phyloP scores from a whole-genome alignment of 2,329 filamentous ascomycete genomes.

The Sporothrix variecibatus region DNA sequence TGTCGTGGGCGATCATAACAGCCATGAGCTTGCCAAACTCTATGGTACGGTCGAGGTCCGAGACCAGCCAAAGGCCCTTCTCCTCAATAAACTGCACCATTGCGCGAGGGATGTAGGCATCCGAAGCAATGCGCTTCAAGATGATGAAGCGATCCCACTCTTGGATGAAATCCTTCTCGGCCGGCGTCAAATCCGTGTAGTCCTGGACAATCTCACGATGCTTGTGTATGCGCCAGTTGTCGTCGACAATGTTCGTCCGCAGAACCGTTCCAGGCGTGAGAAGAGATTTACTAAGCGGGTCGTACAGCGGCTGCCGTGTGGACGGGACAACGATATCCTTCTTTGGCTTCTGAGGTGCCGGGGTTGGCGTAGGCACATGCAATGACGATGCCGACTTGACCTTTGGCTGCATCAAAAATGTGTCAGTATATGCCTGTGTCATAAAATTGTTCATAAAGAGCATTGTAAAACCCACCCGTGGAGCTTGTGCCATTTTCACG shows the following conservation, averaged over 20 bases:
- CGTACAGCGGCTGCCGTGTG: conserved; percentile 56
- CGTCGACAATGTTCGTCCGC: conserved; percentile 48
- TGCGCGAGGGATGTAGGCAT: conserved; percentile 53
- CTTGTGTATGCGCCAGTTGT: conserved; percentile 60
- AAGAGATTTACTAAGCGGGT: conserved; percentile 56
- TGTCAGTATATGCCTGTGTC: background rate
- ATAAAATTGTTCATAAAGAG: background rate
- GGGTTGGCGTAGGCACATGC: background rate
- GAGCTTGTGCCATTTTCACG: background rate
- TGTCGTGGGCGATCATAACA: conserved; percentile 52
- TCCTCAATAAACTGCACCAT: conserved; percentile 55
- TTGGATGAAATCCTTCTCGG: conserved; percentile 60
- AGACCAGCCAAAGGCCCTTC: conserved; percentile 56
- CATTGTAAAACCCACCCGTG: conserved; percentile 24
- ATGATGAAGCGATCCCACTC: conserved; percentile 61
- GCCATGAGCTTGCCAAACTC: conserved; percentile 59
- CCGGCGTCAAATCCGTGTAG: conserved; percentile 55
- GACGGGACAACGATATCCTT: conserved; percentile 47
- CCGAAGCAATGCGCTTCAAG: conserved; percentile 52
- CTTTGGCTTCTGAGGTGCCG: conserved; percentile 17
- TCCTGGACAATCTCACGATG: conserved; percentile 60
- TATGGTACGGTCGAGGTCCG: conserved; percentile 48
- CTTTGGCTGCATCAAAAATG: background rate
- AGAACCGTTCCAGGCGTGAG: conserved; percentile 53
- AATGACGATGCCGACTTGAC: background rate